Evolutionary conservation across 2,329 filamentous ascomycete genomes (phyloP).

Genomic region (Fusarium tanahbumbuense): DNA sequence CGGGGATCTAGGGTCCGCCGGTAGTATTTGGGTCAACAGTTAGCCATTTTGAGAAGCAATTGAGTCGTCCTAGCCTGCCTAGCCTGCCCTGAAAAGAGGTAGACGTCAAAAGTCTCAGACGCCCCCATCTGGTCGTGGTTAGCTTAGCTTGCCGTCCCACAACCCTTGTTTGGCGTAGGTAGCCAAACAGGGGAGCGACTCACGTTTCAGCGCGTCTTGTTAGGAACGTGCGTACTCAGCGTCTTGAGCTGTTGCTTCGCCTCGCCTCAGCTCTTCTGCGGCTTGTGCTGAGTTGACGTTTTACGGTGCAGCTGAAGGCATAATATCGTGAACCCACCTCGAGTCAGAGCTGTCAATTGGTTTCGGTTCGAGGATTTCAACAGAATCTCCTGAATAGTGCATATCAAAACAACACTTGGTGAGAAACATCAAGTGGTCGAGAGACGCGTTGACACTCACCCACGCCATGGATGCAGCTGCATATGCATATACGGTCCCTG

Average conservation of each 20-base stretch:
- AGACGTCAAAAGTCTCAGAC: conserved; percentile 37
- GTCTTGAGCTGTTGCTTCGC: neutral
- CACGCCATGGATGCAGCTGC: conserved; percentile 37
- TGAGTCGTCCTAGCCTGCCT: conserved; percentile 25
- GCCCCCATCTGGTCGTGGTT: conserved; percentile 17
- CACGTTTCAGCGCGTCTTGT: conserved; percentile 47
- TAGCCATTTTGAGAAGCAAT: conserved; percentile 36
- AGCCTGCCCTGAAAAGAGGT: conserved; percentile 24
- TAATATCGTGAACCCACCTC: conserved; percentile 39
- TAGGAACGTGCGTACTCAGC: conserved; percentile 34
- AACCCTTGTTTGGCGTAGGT: conserved; percentile 35
- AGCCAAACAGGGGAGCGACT: conserved; percentile 46
- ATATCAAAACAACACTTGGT: conserved; percentile 35
- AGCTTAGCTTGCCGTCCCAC: conserved; percentile 26
- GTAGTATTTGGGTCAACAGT: conserved; percentile 8
- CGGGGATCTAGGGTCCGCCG: conserved; percentile 27
- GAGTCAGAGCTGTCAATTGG: conserved; percentile 23
- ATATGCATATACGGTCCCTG: conserved; percentile 3
- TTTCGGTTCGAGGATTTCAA: conserved; percentile 10
- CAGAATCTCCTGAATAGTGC: conserved; percentile 39
- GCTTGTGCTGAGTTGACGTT: conserved; percentile 6
- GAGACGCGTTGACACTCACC: conserved; percentile 40
- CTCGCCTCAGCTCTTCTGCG: conserved; percentile 26
- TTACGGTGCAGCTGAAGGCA: conserved; percentile 39
- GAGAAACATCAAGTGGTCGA: conserved; percentile 30